These are phyloP conservation scores for Phaffomyces antillensis DNA, from an alignment of 805 yeast species.

Conservation along the genomic window DNA sequence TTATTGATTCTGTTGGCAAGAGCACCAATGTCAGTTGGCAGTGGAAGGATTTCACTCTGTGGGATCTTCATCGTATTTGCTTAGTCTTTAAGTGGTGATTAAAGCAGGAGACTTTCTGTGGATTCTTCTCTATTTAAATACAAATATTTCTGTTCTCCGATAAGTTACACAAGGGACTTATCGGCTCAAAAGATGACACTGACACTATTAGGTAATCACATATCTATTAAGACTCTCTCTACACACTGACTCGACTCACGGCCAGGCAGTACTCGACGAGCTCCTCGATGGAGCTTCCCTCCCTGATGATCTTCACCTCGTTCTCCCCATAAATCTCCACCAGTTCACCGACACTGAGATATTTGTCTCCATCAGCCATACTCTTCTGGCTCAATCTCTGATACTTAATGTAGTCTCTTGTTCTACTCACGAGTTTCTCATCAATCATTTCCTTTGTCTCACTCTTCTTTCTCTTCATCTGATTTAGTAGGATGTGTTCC, in stretches of 20 bases:
- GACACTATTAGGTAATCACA: too few relatives aligned
- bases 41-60: constrained; percentile 57
- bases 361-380: too few relatives aligned
- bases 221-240: too few relatives aligned
- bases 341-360: too few relatives aligned
- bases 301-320: too few relatives aligned
- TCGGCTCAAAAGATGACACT: too few relatives aligned
- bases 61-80: constrained; percentile 9
- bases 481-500: constrained; percentile 8
- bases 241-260: too few relatives aligned
- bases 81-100: not conserved
- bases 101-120: not conserved
- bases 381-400: not conserved
- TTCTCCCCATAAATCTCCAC: too few relatives aligned
- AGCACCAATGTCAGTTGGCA: constrained; percentile 77
- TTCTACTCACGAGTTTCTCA: not conserved
- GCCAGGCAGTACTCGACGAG: too few relatives aligned
- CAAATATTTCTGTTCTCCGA: constrained; percentile 2
- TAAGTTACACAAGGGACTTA: not conserved
- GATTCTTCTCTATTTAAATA: not conserved
- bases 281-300: too few relatives aligned
- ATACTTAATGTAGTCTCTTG: constrained; percentile 4
- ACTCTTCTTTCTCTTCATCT: constrained; percentile 1
- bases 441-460: not conserved
- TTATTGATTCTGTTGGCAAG: constrained; percentile 73